Conservation (phyloP, 169 alveolate genomes). For the Miamiensis avidus region DNA sequence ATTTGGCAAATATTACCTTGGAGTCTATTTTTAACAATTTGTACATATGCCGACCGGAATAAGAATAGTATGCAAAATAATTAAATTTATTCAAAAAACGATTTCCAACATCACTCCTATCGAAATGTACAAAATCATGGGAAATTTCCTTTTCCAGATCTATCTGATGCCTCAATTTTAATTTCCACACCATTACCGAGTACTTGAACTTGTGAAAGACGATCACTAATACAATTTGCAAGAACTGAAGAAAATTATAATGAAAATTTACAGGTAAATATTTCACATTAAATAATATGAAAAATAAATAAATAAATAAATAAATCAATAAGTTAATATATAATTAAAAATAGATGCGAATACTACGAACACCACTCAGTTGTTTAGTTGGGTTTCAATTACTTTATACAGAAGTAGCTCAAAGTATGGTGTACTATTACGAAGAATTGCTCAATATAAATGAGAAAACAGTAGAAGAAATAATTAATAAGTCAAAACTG, state of each 20-base stretch:
- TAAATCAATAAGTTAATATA: too few species aligned
- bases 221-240: constrained; percentile 6
- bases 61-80: constrained; percentile 25
- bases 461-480: constrained; percentile 1
- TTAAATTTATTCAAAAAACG: background rate
- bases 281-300: too few species aligned
- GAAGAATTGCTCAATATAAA: constrained; percentile 10
- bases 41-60: constrained; percentile 6
- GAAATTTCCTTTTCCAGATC: constrained; percentile 7
- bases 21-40: constrained; percentile 13
- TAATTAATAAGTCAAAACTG: background rate
- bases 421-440: constrained; percentile 12
- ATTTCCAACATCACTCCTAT: background rate
- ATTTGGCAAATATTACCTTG: constrained; percentile 5
- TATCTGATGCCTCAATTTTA: constrained; percentile 14
- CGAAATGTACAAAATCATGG: constrained; percentile 1
- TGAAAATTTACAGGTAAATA: background rate
- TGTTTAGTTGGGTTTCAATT: background rate
- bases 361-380: background rate
- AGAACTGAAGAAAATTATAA: constrained; percentile 7
- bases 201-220: constrained; percentile 5
- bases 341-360: too few species aligned
- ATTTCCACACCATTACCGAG: constrained; percentile 12
- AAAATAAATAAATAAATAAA: too few species aligned
- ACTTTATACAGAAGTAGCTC: background rate